These are phyloP conservation scores for Petunia axillaris DNA, from an alignment of 257 asterid species.

Conservation along the genomic window DNA sequence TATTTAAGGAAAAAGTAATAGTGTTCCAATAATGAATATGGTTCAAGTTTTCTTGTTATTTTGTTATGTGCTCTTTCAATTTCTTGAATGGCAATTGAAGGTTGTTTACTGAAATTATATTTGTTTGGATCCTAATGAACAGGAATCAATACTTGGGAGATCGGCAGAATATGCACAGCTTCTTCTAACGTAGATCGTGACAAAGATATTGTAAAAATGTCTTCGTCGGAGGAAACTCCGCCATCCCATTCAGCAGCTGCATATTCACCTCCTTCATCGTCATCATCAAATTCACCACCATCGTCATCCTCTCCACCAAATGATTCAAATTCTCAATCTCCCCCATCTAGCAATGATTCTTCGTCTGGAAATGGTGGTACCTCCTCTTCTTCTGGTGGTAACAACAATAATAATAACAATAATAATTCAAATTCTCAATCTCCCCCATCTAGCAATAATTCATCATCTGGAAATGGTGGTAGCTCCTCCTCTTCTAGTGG, in stretches of 20 bases:
- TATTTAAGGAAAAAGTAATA: background rate
- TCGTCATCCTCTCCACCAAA: constrained; percentile 23
- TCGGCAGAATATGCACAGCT: background rate
- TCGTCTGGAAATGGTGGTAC: background rate
- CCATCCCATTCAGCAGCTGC: constrained; percentile 11
- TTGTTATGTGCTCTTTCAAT: background rate
- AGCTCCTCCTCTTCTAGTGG: background rate
- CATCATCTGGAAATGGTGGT: background rate
- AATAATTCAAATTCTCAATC: constrained; percentile 1
- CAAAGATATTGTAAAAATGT: constrained; percentile 19
- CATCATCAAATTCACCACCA: constrained; percentile 16
- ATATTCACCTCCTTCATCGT: background rate
- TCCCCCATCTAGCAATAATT: constrained; percentile 22
- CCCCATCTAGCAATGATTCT: background rate
- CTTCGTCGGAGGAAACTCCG: constrained; percentile 25
- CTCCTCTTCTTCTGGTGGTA: background rate
- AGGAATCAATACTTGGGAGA: constrained; percentile 21
- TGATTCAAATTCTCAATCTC: background rate
- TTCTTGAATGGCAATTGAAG: background rate
- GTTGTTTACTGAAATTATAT: background rate
- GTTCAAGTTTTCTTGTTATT: background rate
- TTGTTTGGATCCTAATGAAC: background rate
- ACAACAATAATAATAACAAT: background rate
- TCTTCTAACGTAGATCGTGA: background rate
- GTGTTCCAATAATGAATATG: background rate